A percentile compares a stretch with the other conserved stretches of the same genome.
Conservation (phyloP, 257 asterid species). For the Nicotiana tabacum region DNA sequence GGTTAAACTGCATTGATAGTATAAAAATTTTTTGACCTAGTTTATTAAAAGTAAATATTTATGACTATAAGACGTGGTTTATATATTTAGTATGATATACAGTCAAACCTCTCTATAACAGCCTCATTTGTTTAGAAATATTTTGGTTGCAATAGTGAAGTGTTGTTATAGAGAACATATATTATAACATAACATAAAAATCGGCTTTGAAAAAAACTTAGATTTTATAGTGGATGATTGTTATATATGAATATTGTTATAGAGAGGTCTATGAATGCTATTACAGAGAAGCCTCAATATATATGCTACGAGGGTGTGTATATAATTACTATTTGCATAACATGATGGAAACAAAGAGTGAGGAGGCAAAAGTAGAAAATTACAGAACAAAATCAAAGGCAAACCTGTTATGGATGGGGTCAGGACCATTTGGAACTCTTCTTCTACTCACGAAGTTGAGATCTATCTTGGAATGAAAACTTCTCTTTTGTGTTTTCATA, state of each 20-base stretch:
- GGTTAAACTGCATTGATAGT: neutral
- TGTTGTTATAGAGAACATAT: too few relatives aligned
- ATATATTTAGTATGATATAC: too few relatives aligned
- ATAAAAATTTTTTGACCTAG: neutral
- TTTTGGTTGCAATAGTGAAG: too few relatives aligned
- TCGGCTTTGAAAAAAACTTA: too few relatives aligned
- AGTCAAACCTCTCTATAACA: too few relatives aligned
- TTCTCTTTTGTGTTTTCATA: neutral
- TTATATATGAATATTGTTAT: too few relatives aligned
- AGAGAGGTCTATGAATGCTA: too few relatives aligned
- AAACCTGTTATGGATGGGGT: slow-evolving; percentile 88
- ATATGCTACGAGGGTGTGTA: neutral
- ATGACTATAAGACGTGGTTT: neutral
- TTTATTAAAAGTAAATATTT: neutral
- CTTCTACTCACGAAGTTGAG: slow-evolving; percentile 52
- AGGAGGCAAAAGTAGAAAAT: neutral
- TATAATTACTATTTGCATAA: neutral
- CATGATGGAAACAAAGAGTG: neutral
- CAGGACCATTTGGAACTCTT: slow-evolving; percentile 83
- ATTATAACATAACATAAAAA: too few relatives aligned
- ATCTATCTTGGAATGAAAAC: slow-evolving; percentile 16
- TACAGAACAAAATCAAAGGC: neutral
- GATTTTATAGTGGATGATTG: too few relatives aligned
- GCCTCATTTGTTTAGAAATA: too few relatives aligned
- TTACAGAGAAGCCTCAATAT: too few relatives aligned